Conservation (phyloP, 192 early-diverging fungal genomes). For the Coemansia umbellata region DNA sequence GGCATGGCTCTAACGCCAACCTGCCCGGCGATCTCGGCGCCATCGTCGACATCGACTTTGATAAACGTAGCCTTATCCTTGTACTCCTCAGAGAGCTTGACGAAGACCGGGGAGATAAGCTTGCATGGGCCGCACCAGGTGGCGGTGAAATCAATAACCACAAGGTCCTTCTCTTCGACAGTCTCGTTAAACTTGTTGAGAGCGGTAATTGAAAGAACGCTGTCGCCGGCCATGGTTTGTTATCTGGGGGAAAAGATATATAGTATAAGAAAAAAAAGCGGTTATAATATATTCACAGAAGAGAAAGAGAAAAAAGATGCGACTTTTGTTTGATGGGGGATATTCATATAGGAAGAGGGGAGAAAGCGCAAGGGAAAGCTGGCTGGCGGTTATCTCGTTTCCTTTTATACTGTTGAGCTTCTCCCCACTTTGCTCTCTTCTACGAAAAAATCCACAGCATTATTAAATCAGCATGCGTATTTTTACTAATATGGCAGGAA, state of each 20-base stretch:
- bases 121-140: slow-evolving; percentile 88
- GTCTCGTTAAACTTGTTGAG: slow-evolving; percentile 8
- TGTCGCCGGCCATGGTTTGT: background rate
- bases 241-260: background rate
- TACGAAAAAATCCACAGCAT: too few species aligned
- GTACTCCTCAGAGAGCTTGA: slow-evolving; percentile 52
- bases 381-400: too few species aligned
- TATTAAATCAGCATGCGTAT: too few species aligned
- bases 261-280: background rate
- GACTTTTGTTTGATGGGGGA: too few species aligned
- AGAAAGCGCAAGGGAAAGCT: too few species aligned
- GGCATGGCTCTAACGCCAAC: slow-evolving; percentile 66
- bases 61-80: slow-evolving; percentile 58
- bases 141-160: slow-evolving; percentile 71
- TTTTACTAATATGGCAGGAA: too few species aligned
- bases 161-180: slow-evolving; percentile 35
- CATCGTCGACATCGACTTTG: slow-evolving; percentile 83
- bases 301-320: too few species aligned
- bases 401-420: too few species aligned
- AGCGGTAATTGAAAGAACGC: background rate
- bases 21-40: slow-evolving; percentile 30
- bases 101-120: slow-evolving; percentile 63
- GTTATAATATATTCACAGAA: too few species aligned
- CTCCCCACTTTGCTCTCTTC: too few species aligned
- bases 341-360: too few species aligned